phyloP scores from a whole-genome alignment of 202 grass and related monocot genomes.

The Setaria viridis region DNA sequence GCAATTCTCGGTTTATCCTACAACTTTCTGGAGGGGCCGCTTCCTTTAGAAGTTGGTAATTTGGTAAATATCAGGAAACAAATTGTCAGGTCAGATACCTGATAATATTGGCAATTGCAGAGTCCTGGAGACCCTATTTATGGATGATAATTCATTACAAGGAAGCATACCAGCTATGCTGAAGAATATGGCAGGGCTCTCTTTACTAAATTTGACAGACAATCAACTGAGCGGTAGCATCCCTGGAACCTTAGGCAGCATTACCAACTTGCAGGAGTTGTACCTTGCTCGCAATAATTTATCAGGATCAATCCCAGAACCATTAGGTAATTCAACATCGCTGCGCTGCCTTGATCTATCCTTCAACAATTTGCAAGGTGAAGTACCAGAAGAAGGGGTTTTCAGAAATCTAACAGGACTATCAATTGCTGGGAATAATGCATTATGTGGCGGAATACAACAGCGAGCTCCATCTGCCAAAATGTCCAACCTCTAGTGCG shows the following conservation, averaged over 20 bases:
- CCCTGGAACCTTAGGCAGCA: background rate
- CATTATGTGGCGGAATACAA: background rate
- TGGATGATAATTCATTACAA: constrained; percentile 24
- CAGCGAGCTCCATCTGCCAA: background rate
- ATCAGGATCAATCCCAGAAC: background rate
- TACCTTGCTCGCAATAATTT: constrained; percentile 32
- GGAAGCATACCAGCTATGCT: constrained; percentile 19
- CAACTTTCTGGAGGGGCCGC: too few species aligned
- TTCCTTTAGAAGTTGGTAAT: constrained; percentile 20
- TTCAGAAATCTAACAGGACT: background rate
- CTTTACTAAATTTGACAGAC: constrained; percentile 8
- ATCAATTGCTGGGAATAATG: background rate
- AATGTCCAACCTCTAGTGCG: background rate
- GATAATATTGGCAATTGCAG: background rate
- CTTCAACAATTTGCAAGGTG: constrained; percentile 13
- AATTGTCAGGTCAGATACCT: constrained; percentile 31
- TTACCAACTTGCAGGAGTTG: background rate
- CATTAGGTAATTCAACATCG: background rate
- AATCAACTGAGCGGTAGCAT: constrained; percentile 33
- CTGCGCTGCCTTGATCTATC: background rate
- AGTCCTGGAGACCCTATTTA: background rate
- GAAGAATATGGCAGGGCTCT: constrained; percentile 19
- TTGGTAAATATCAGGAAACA: constrained; percentile 35
- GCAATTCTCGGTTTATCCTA: too few species aligned
- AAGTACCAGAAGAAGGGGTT: background rate